Evolutionary conservation across 2,329 filamentous ascomycete genomes (phyloP).

Genomic region (Colletotrichum shisoi): DNA sequence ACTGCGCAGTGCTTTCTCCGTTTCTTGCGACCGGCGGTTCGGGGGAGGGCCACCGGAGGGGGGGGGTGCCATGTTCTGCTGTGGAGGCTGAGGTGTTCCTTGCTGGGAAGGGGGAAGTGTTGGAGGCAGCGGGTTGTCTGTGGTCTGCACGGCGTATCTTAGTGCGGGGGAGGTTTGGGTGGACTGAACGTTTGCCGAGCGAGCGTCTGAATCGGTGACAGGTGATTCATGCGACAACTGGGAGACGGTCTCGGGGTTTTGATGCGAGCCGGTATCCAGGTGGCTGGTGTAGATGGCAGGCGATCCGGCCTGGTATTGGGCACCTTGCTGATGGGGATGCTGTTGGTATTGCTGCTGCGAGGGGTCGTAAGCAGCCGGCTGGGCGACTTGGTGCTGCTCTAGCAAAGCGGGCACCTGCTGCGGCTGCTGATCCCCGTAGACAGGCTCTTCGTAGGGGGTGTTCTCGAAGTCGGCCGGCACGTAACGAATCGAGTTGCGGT

Average conservation of each 20-base stretch:
- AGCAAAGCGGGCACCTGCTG: slow-evolving; percentile 45
- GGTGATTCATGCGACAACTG: slow-evolving; percentile 70
- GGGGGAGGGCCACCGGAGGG: slow-evolving; percentile 54
- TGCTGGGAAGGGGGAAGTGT: slow-evolving; percentile 42
- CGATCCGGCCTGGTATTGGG: slow-evolving; percentile 48
- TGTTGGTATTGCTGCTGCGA: slow-evolving; percentile 51
- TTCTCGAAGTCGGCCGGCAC: slow-evolving; percentile 57
- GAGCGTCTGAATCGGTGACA: slow-evolving; percentile 58
- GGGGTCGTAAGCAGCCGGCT: slow-evolving; percentile 53
- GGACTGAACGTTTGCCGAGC: slow-evolving; percentile 53
- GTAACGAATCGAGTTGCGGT: slow-evolving; percentile 57
- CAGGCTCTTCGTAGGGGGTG: slow-evolving; percentile 57
- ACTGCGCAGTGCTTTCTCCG: slow-evolving; percentile 57
- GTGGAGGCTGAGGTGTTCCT: slow-evolving; percentile 45
- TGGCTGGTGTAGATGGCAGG: slow-evolving; percentile 50
- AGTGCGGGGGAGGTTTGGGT: slow-evolving; percentile 55
- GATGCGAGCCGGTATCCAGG: slow-evolving; percentile 48
- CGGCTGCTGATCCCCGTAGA: slow-evolving; percentile 53
- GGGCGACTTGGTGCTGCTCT: slow-evolving; percentile 49
- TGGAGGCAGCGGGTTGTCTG: slow-evolving; percentile 41
- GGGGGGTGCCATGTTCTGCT: slow-evolving; percentile 57
- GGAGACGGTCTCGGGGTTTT: slow-evolving; percentile 67
- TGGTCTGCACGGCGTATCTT: slow-evolving; percentile 49
- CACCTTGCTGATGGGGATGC: slow-evolving; percentile 38
- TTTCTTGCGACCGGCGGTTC: slow-evolving; percentile 59